Percentiles rank a stretch among this genome's conserved stretches.
These are phyloP conservation scores for Prunus mume DNA, from an alignment of 306 rosid species.

Conservation along the genomic window DNA sequence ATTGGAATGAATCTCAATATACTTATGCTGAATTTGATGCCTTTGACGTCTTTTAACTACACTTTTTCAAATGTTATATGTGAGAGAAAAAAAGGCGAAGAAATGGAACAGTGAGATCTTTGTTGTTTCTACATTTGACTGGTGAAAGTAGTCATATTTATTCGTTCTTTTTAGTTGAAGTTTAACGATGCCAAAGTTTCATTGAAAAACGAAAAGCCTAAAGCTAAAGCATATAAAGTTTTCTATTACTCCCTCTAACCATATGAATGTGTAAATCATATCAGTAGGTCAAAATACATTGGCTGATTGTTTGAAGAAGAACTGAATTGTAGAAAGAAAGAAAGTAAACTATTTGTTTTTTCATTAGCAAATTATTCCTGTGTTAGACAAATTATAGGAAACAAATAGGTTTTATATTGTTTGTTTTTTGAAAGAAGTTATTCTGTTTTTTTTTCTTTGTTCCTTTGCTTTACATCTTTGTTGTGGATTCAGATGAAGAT, in stretches of 20 bases:
- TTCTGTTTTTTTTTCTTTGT: conserved; percentile 3
- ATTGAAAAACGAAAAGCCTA: not conserved
- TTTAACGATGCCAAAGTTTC: not conserved
- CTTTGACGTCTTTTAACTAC: not conserved
- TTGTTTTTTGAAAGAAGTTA: not conserved
- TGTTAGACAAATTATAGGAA: not conserved
- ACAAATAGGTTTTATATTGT: not conserved
- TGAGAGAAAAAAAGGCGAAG: not conserved
- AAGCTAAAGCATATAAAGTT: not conserved
- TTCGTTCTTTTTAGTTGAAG: not conserved
- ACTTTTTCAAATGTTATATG: too few relatives aligned
- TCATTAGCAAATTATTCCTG: not conserved
- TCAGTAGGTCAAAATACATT: not conserved
- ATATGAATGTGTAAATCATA: not conserved
- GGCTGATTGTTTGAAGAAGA: not conserved
- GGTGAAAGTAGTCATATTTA: not conserved
- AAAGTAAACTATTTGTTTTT: not conserved
- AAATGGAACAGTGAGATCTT: not conserved
- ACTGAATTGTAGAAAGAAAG: too few relatives aligned
- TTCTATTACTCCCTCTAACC: too few relatives aligned
- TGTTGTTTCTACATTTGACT: not conserved
- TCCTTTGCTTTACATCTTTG: not conserved
- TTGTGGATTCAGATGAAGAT: conserved; percentile 55
- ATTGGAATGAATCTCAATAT: not conserved
- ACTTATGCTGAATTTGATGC: not conserved